These are phyloP conservation scores for Chalciporus piperatus DNA, from an alignment of 768 basidiomycete species.

Conservation along the genomic window DNA sequence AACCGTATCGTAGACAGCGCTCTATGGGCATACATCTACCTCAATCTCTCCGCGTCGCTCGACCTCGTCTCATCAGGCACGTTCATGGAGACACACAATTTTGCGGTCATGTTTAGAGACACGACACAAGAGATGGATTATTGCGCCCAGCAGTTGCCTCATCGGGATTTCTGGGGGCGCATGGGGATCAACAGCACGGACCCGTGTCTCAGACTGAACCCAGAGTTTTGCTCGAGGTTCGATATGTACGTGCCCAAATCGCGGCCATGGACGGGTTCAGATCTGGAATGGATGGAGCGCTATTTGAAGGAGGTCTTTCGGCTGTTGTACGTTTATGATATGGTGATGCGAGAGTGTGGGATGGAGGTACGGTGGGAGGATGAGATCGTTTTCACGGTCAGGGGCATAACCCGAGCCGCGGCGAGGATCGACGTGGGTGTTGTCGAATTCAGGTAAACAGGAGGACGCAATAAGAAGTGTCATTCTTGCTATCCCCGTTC, in stretches of 20 bases:
- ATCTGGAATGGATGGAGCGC: slow-evolving; percentile 20
- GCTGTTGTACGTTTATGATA: slow-evolving; percentile 38
- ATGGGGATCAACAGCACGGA: neutral
- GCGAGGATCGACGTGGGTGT: neutral
- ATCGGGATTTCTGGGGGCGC: neutral
- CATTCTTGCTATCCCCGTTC: too few species aligned
- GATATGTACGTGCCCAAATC: neutral
- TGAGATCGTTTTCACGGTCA: slow-evolving; percentile 10
- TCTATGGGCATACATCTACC: slow-evolving; percentile 34
- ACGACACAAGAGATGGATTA: neutral
- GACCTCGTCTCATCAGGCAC: slow-evolving; percentile 15
- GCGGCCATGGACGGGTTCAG: neutral
- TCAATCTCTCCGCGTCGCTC: slow-evolving; percentile 35
- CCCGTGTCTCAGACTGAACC: neutral
- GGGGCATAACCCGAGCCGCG: neutral
- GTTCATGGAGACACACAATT: neutral
- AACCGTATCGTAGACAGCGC: slow-evolving; percentile 20
- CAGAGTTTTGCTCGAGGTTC: neutral
- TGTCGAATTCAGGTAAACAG: neutral
- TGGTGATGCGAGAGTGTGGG: slow-evolving; percentile 36
- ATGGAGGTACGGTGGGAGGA: slow-evolving; percentile 30
- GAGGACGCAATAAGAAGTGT: too few species aligned
- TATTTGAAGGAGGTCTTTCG: slow-evolving; percentile 37
- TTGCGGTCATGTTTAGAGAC: neutral
- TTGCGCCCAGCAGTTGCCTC: neutral